Conservation (phyloP, 129 eudicot species). For the Flaveria bidentis region DNA sequence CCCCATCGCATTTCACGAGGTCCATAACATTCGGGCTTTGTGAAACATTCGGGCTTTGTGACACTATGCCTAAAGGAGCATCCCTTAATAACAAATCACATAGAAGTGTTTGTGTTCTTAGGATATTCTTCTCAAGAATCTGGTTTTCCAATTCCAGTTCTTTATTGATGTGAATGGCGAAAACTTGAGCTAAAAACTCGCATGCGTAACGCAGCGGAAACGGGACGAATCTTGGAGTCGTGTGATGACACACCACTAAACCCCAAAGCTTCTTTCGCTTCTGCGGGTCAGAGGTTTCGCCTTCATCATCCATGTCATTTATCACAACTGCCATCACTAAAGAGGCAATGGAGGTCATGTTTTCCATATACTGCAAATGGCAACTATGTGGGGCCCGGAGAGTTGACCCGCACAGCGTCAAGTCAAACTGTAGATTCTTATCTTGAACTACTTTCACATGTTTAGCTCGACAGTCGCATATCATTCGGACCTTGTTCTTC, state of each 20-base stretch:
- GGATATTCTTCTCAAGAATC: conserved; percentile 76
- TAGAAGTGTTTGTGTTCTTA: conserved; percentile 85
- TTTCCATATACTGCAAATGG: conserved; percentile 90
- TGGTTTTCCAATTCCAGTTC: conserved; percentile 83
- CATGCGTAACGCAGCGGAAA: conserved; percentile 91
- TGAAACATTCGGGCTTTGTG: conserved; percentile 79
- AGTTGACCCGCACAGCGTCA: conserved; percentile 88
- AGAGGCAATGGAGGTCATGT: conserved; percentile 92
- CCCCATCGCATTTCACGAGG: conserved; percentile 93
- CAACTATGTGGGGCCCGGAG: conserved; percentile 94
- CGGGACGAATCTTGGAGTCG: conserved; percentile 88
- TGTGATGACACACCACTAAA: conserved; percentile 84
- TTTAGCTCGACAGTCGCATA: conserved; percentile 82
- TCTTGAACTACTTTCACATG: conserved; percentile 78
- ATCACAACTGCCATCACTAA: conserved; percentile 90
- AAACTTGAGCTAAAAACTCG: conserved; percentile 93
- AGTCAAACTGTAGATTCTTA: conserved; percentile 60
- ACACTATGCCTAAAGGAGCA: conserved; percentile 80
- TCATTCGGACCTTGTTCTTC: conserved; percentile 95
- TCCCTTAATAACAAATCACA: conserved; percentile 86
- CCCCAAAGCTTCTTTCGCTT: conserved; percentile 93
- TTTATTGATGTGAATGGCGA: conserved; percentile 83
- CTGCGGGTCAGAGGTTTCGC: conserved; percentile 48
- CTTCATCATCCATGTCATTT: conserved; percentile 72
- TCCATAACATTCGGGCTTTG: conserved; percentile 93